Evolutionary conservation across 257 asterid species (phyloP).

Genomic region (Fraxinus pennsylvanica): DNA sequence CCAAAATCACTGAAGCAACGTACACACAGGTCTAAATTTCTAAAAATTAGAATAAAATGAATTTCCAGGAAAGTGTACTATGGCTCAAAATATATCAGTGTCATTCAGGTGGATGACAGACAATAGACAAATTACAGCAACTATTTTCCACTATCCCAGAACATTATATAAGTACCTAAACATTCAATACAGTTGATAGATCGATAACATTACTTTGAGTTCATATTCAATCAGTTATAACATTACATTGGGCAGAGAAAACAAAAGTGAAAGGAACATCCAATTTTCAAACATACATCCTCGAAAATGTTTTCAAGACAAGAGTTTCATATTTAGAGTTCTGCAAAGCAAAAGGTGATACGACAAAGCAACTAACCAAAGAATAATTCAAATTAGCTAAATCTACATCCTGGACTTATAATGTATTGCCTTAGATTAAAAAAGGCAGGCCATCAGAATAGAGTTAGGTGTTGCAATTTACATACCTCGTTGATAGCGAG

Average conservation of each 20-base stretch:
- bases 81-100: background rate
- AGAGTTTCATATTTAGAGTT: background rate
- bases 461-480: background rate
- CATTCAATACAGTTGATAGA: background rate
- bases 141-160: background rate
- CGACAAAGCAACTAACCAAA: background rate
- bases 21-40: too few species aligned
- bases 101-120: background rate
- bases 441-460: background rate
- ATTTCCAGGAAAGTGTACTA: background rate
- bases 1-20: background rate
- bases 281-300: background rate
- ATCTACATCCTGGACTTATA: background rate
- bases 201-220: background rate
- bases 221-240: background rate
- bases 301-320: background rate
- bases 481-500: slow-evolving; percentile 87
- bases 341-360: background rate
- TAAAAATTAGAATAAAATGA: background rate
- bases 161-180: background rate
- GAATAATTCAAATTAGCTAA: background rate
- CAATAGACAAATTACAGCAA: background rate
- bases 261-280: background rate
- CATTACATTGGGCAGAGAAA: background rate
- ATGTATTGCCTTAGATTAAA: background rate